A percentile compares a stretch with the other conserved stretches of the same genome.
These are phyloP conservation scores for Fusarium sp. DNA, from an alignment of 2,329 filamentous ascomycete species.

Conservation along the genomic window DNA sequence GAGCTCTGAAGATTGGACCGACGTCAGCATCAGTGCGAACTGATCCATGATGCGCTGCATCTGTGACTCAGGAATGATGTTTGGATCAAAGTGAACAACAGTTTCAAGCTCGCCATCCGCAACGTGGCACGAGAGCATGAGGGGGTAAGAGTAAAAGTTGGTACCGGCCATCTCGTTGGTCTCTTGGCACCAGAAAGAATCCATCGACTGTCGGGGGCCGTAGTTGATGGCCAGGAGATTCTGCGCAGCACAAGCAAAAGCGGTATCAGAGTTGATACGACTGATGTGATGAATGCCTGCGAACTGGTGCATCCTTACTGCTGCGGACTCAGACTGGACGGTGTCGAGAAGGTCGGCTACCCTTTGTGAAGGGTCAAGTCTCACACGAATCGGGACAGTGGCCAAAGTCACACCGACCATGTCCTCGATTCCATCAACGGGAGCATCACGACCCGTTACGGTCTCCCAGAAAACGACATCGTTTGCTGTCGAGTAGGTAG, in stretches of 20 bases:
- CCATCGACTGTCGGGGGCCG: constrained; percentile 3
- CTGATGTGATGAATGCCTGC: constrained; percentile 39
- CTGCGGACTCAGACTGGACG: constrained; percentile 30
- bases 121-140: constrained; percentile 44
- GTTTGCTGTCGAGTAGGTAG: constrained; percentile 28
- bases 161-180: constrained; percentile 43
- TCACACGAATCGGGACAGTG: constrained; percentile 35
- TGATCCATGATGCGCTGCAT: constrained; percentile 40
- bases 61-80: constrained; percentile 14
- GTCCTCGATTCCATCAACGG: constrained; percentile 35
- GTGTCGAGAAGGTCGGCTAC: constrained; percentile 16
- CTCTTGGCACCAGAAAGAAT: constrained; percentile 37
- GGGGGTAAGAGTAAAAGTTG: constrained; percentile 44
- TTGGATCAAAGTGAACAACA: constrained; percentile 38
- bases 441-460: constrained; percentile 40
- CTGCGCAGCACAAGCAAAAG: constrained; percentile 37
- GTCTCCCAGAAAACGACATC: constrained; percentile 46
- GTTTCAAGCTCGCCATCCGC: constrained; percentile 32
- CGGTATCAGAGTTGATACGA: constrained; percentile 25
- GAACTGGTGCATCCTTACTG: constrained; percentile 27
- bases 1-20: background rate
- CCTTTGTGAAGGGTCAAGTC: background rate
- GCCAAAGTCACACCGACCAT: constrained; percentile 39
- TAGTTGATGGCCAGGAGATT: constrained; percentile 44
- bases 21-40: constrained; percentile 26